Conservation (phyloP, 805 yeast genomes). For the Candida nonsorbophila region DNA sequence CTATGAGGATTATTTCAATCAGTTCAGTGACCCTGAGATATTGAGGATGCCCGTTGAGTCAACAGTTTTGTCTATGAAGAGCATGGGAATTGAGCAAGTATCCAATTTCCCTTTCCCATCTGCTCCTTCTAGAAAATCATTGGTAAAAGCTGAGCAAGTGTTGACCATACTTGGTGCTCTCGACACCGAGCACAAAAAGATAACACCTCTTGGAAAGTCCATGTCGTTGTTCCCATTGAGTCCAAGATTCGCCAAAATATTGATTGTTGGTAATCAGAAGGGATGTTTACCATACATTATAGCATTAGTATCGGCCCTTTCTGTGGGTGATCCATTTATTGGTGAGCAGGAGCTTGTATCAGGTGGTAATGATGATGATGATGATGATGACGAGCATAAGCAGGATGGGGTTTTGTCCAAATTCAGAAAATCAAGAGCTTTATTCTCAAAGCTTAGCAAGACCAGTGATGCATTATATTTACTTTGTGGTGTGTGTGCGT, state of each 20-base stretch:
- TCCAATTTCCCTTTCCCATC: constrained; percentile 95
- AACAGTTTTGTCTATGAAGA: constrained; percentile 91
- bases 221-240: constrained; percentile 92
- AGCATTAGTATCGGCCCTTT: constrained; percentile 84
- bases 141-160: constrained; percentile 62
- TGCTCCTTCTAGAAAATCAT: constrained; percentile 64
- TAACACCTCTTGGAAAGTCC: constrained; percentile 75
- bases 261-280: constrained; percentile 81
- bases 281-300: constrained; percentile 84
- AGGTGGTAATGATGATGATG: constrained; percentile 19
- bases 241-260: constrained; percentile 89
- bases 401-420: constrained; percentile 29
- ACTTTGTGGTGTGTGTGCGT: constrained; percentile 82
- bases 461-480: constrained; percentile 70
- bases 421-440: constrained; percentile 52
- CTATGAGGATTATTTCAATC: constrained; percentile 76
- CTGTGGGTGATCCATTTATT: constrained; percentile 90
- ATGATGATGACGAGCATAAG: constrained; percentile 33
- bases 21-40: constrained; percentile 86
- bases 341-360: constrained; percentile 53
- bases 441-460: constrained; percentile 65
- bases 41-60: constrained; percentile 94
- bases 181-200: constrained; percentile 39
- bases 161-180: constrained; percentile 78
- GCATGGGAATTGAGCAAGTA: constrained; percentile 92